Evolutionary conservation across 176 grass and related monocot species (phyloP), one percentile per base, ranked within the genome.

Genomic region (Themeda triandra): DNA sequence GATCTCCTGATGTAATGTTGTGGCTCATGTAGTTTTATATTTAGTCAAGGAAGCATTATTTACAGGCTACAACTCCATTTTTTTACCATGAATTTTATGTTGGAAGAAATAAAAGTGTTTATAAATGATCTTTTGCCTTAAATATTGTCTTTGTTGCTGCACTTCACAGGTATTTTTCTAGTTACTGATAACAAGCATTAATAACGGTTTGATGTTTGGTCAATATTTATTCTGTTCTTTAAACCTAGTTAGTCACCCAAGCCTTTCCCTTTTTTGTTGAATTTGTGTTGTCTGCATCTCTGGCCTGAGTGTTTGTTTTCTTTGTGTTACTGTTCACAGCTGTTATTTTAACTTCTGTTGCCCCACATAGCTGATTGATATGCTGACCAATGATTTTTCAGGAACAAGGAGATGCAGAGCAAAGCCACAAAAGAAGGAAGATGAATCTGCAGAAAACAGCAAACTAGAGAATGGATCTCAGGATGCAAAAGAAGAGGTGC

Each of bases 321-420:
- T 66, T 15, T n/a, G 24, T 74, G 66, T 80, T 62, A 25, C 56
- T 24, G 37, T 44, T 64, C 35, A 66, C 14, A n/a, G n/a, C 62
- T 78, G 32, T 75, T n/a, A 13, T 74, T 58, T 60, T 56, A 36
- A 66, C 13, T 80, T 86, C 76, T 76, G 13, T 70, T 83, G 12
- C 40, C 0, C 0, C 32, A 39, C 78, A 66, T 80, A 80, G 32
- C 69, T 81, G 35, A 66, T 56, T 83, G 21, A 71, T 73, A 84
- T 24, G 29, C 31, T 74, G 75, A 80, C 48, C 68, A n/a, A 31
- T 83, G 14, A 2, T 4, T 76, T 89, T 89, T 81, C 91, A 96
- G 94, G 88, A 76, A 93, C 72, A 41, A 92, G 85, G 81, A 89
- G 88, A 75, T 86, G 84, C 54, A 89, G 89, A 87, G 91, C 83